These are phyloP conservation scores for Penicillium oxalicum DNA, from an alignment of 2,329 filamentous ascomycete species.

Conservation along the genomic window DNA sequence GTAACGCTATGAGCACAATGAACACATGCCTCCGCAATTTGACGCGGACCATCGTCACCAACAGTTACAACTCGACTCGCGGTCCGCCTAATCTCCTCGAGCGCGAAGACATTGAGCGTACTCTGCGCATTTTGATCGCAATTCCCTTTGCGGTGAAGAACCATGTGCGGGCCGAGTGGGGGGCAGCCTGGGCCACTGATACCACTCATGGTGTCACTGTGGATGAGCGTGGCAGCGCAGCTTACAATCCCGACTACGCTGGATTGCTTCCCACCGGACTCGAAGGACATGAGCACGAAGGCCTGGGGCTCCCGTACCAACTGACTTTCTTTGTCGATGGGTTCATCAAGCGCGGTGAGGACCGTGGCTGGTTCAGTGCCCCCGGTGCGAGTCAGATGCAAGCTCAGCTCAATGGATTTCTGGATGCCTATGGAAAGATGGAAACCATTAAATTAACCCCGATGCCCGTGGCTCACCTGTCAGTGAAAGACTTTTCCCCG, in stretches of 20 bases:
- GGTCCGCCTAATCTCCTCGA: constrained; percentile 39
- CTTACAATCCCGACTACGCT: constrained; percentile 45
- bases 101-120: constrained; percentile 52
- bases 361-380: constrained; percentile 55
- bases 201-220: constrained; percentile 26
- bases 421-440: constrained; percentile 57
- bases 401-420: constrained; percentile 51
- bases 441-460: constrained; percentile 61
- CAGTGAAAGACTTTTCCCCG: constrained; percentile 9
- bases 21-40: constrained; percentile 56
- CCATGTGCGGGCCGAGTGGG: constrained; percentile 59
- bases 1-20: constrained; percentile 52
- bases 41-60: constrained; percentile 51
- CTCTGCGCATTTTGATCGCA: constrained; percentile 54
- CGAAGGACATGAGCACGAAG: constrained; percentile 52
- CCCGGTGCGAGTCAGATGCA: constrained; percentile 55
- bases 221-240: constrained; percentile 24
- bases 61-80: constrained; percentile 33
- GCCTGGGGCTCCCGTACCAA: constrained; percentile 55
- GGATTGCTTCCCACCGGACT: constrained; percentile 47
- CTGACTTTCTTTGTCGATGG: constrained; percentile 55
- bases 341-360: constrained; percentile 53
- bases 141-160: constrained; percentile 60
- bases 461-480: constrained; percentile 57
- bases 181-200: constrained; percentile 37